Evolutionary conservation across 768 basidiomycete species (phyloP), one percentile per base, ranked within the genome.

Genomic region (Kwoniella mangroviensis): DNA sequence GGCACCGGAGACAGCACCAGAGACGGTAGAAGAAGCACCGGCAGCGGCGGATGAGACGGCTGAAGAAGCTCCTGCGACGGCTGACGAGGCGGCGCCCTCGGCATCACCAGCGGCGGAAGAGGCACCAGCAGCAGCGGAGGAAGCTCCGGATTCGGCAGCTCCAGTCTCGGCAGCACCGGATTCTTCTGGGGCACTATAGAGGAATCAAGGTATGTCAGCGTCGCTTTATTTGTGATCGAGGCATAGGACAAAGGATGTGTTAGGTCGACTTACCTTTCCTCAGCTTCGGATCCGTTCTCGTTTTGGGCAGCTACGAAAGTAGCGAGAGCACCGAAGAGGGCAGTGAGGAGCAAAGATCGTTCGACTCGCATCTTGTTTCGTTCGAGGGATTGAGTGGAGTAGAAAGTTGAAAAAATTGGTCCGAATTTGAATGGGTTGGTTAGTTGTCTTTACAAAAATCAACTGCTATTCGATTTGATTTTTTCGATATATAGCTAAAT

Each of bases 301-400:
- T 56, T 55, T 51, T 68, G 67, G 24, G 67, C 67, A 56, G 59
- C 59, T 42, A 68, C 67, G 4, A 59, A 51, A 15, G 65, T 59
- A 55, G 59, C 67, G 59, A 68, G 26, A 17, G 67, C 67, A 45
- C 66, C 66, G 34, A 67, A 59, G n/a, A 67, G 58, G 57, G 67
- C 51, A 40, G 59, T 52, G 42, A 68, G 67, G 60, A 68, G n/a
- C 34, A 68, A 51, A 62, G 67, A 68, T 51, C 54, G 54, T 61
- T 68, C 52, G 67, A 68, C 52, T 61, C 59, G 49, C 67, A 68
- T 68, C n/a, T 40, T 66, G 56, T n/a, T 66, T 28, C 21, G 19
- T 45, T 42, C 10, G 65, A 51, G 41, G 45, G n/a, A 15, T 2
- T 9, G 56, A 43, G n/a, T 53, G 12, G 19, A 13, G 12, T 19